Percentiles rank a stretch among this genome's conserved stretches.
Conservation (phyloP, 768 basidiomycete species). For the Naematelia encephala region DNA sequence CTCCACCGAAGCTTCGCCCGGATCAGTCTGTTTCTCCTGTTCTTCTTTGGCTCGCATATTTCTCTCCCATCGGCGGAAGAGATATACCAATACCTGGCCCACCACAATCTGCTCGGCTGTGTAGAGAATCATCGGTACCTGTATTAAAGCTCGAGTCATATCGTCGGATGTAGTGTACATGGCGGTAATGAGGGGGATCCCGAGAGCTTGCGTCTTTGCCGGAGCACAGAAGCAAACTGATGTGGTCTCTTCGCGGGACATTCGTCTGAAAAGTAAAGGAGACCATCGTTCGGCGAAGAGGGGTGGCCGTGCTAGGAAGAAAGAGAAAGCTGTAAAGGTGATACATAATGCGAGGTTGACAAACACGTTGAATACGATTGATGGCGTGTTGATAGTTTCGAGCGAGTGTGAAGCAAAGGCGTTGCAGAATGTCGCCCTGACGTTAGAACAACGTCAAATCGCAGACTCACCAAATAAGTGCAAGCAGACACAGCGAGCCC, state of each 20-base stretch:
- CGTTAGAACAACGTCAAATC: background rate
- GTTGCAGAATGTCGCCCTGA: conserved; percentile 24
- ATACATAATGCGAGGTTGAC: conserved; percentile 31
- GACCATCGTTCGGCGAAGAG: conserved; percentile 1
- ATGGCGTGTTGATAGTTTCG: conserved; percentile 5
- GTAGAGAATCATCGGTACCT: conserved; percentile 44
- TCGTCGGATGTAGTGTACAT: conserved; percentile 34
- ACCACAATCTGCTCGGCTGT: conserved; percentile 41
- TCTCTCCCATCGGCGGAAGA: conserved; percentile 33
- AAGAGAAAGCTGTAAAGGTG: conserved; percentile 16
- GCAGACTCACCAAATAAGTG: conserved; percentile 41
- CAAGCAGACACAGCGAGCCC: conserved; percentile 34
- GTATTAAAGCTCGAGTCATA: conserved; percentile 24
- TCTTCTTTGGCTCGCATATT: no score
- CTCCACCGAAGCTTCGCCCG: no score
- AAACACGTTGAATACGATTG: conserved; percentile 26
- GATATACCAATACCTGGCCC: conserved; percentile 32
- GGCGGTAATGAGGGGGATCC: conserved; percentile 35
- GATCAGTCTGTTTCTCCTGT: no score
- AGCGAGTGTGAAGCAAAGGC: conserved; percentile 22
- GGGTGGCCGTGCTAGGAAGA: conserved; percentile 18
- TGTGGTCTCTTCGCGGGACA: conserved; percentile 12
- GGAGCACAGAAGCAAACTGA: conserved; percentile 23
- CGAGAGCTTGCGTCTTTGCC: conserved; percentile 31
- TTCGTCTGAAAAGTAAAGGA: conserved; percentile 10